These are phyloP conservation scores for Escallonia herrerae DNA, from an alignment of 129 eudicot species.

Conservation along the genomic window DNA sequence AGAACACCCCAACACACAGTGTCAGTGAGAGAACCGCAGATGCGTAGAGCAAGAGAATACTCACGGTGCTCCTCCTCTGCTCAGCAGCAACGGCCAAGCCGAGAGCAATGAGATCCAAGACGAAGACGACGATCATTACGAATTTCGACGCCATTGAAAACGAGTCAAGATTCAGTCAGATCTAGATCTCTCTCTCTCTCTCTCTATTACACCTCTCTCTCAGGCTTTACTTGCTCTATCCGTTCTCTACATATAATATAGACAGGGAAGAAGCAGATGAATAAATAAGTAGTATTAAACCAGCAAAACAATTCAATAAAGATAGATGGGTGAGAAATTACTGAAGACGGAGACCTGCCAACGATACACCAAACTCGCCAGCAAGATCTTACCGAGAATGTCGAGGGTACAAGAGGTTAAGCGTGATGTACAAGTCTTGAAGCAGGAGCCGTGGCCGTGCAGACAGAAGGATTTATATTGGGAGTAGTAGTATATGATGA, in stretches of 20 bases:
- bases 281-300: constrained; percentile 1
- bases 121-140: constrained; percentile 28
- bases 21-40: neutral
- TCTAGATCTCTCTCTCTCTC: constrained; percentile 11
- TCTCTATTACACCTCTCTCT: neutral
- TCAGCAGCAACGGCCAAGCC: constrained; percentile 83
- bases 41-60: constrained; percentile 1
- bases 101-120: constrained; percentile 58
- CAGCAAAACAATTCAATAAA: neutral
- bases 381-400: no score
- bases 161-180: neutral
- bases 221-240: no score
- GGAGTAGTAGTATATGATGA: no score
- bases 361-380: no score
- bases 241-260: no score
- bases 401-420: neutral
- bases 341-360: no score
- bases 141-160: constrained; percentile 57
- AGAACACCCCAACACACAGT: neutral
- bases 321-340: neutral
- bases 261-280: neutral
- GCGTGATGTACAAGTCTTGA: neutral
- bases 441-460: neutral
- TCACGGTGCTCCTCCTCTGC: constrained; percentile 67
- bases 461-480: no score